These are phyloP conservation scores for Neospermospora avenae DNA, from an alignment of 2,329 filamentous ascomycete genomes.

Conservation along the genomic window DNA sequence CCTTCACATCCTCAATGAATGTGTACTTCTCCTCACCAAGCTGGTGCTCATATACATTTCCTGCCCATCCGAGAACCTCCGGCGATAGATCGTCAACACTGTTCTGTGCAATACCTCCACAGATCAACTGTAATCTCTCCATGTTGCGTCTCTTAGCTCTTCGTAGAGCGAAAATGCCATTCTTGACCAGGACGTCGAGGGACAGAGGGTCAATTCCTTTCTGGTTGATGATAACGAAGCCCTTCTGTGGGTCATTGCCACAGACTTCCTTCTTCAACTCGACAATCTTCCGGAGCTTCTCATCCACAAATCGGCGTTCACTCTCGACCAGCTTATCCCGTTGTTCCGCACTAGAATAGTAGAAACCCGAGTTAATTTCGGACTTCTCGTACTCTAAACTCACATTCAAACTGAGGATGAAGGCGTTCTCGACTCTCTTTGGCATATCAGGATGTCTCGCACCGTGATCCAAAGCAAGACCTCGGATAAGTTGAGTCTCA, in stretches of 20 bases:
- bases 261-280: conserved; percentile 98
- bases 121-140: conserved; percentile 94
- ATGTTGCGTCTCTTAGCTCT: conserved; percentile 98
- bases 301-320: conserved; percentile 91
- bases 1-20: conserved; percentile 97
- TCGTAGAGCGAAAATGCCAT: conserved; percentile 90
- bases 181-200: conserved; percentile 94
- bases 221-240: conserved; percentile 97
- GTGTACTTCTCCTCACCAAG: conserved; percentile 99
- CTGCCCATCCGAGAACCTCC: conserved; percentile 91
- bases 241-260: conserved; percentile 87
- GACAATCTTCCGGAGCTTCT: conserved; percentile 95
- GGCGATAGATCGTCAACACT: conserved; percentile 90
- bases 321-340: conserved; percentile 97
- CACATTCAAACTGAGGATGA: conserved; percentile 92
- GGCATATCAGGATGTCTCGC: conserved; percentile 98
- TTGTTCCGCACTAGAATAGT: conserved; percentile 96
- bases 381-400: conserved; percentile 98
- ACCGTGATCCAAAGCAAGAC: conserved; percentile 90
- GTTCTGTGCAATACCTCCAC: conserved; percentile 89
- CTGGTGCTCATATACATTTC: conserved; percentile 94
- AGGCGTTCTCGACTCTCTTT: conserved; percentile 91
- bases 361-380: conserved; percentile 98
- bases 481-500: conserved; percentile 93
- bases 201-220: conserved; percentile 98